Evolutionary conservation across 1,139 yeast species (phyloP).

Genomic region (Chernovozyma aurita): DNA sequence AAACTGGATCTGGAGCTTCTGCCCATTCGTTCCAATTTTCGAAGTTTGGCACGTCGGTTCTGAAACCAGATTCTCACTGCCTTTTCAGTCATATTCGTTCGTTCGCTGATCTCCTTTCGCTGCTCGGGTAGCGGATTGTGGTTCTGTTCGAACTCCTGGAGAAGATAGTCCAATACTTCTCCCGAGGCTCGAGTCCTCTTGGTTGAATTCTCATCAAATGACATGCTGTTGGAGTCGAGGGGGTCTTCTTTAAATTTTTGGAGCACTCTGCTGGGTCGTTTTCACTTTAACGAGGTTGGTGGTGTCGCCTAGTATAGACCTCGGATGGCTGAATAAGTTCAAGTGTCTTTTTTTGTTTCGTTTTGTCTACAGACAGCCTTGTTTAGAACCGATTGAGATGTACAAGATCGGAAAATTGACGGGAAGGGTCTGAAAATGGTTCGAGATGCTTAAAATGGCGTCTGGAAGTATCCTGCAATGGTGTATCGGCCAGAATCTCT

Average conservation of each 20-base stretch:
- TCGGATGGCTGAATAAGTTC: neutral
- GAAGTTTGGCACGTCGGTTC: slow-evolving; percentile 77
- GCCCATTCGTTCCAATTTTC: slow-evolving; percentile 52
- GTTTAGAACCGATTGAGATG: too few species aligned
- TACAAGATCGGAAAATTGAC: too few species aligned
- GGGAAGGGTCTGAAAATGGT: too few species aligned
- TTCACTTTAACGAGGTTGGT: neutral
- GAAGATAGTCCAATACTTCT: slow-evolving; percentile 66
- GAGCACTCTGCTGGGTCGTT: neutral
- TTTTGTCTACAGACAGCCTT: too few species aligned
- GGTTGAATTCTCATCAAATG: slow-evolving; percentile 16
- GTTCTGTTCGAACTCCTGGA: slow-evolving; percentile 66
- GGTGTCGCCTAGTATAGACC: neutral
- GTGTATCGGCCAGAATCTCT: too few species aligned
- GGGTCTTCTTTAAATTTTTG: too few species aligned
- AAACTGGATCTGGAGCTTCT: slow-evolving; percentile 7
- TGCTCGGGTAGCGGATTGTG: slow-evolving; percentile 68
- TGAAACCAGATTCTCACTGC: slow-evolving; percentile 96
- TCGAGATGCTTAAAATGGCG: too few species aligned
- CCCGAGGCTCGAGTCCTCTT: slow-evolving; percentile 72
- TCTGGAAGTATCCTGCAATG: too few species aligned
- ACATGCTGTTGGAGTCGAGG: slow-evolving; percentile 13
- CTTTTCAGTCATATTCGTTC: slow-evolving; percentile 84
- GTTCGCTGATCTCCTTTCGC: slow-evolving; percentile 66
- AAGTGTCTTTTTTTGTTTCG: neutral